Base-by-base conservation (phyloP, 345 rosid species). In the Bruguiera sexangula region DNA sequence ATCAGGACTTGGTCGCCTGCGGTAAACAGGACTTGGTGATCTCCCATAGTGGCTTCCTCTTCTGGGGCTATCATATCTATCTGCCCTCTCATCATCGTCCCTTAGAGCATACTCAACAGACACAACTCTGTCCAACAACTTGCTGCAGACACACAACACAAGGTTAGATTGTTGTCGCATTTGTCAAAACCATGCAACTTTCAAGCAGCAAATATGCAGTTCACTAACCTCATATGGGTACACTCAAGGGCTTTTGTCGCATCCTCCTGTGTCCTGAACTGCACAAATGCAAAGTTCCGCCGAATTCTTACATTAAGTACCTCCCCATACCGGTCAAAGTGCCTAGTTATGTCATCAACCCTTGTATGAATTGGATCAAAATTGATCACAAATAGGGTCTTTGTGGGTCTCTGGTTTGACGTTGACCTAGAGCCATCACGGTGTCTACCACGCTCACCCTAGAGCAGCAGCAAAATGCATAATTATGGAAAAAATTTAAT, bases 101-200 rank as follows among this genome's bases (percentile, higher is more conserved):
- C 83, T 85, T 75, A 92, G 64, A 60, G 98, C 96, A 79, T 93
- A 90, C 84, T 93, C 96, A 63, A 90, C 88, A 34, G 98, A 90
- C 9, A 92, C 90, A 59, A 90, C 89, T 64, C 93, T 77, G 80
- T 90, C 96, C 80, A 86, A 60, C 74, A 93, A 70, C 73, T 85
- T 93, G 83, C 96, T 90, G 89, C 82, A 79, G 50, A 60, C 32
- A 62, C 50, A 66, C 19, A 36, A 6, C 30, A 10, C 5, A 29
- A 3, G 5, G 19, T 43, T 43, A 43, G 50, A 13, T 43, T 43
- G 18, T 43, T 13, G 5, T 15, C 50, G 0, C 50, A 43, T 43
- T 13, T 43, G 50, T 43, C 50, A 43, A 13, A 43, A 43, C 18
- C 22, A 43, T 24, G 51, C 19, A 22, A 57, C 16, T 11, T 1